These are phyloP conservation scores for Thelephora ganbajun DNA, from an alignment of 768 basidiomycete genomes.

Conservation along the genomic window DNA sequence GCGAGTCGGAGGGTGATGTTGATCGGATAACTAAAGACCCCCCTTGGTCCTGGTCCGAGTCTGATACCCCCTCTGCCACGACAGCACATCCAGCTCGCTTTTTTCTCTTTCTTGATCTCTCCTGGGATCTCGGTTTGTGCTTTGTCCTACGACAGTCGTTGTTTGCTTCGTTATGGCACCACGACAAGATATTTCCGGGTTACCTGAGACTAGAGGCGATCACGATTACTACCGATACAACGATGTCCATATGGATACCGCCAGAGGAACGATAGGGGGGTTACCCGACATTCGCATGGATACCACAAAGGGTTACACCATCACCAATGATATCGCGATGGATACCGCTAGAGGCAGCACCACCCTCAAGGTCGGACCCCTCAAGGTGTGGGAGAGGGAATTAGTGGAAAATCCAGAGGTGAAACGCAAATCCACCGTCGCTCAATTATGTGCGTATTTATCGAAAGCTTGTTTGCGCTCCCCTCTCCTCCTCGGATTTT, in stretches of 20 bases:
- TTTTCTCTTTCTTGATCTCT: no score
- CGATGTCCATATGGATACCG: conserved; percentile 73
- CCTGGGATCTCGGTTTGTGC: no score
- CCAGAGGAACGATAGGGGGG: conserved; percentile 39
- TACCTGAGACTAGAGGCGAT: conserved; percentile 7
- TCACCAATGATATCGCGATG: conserved; percentile 51
- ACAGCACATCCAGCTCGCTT: no score
- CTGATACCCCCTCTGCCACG: not conserved
- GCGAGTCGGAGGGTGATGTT: no score
- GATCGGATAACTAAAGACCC: not conserved
- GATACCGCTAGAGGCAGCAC: conserved; percentile 39
- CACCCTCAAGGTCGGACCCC: conserved; percentile 38
- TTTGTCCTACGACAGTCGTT: not conserved
- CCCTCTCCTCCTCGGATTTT: not conserved
- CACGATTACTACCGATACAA: conserved; percentile 31
- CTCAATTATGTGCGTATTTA: conserved; percentile 72
- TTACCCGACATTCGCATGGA: conserved; percentile 46
- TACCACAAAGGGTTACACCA: conserved; percentile 41
- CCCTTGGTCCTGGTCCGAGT: not conserved
- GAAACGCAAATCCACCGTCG: conserved; percentile 90
- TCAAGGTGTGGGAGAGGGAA: conserved; percentile 76
- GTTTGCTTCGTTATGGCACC: not conserved
- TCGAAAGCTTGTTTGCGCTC: no score
- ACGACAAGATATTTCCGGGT: not conserved
- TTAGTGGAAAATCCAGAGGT: conserved; percentile 78